Percentiles rank a stretch among this genome's conserved stretches.
phyloP scores from a whole-genome alignment of 352 stramenopile species.

The Aphanomyces astaci region DNA sequence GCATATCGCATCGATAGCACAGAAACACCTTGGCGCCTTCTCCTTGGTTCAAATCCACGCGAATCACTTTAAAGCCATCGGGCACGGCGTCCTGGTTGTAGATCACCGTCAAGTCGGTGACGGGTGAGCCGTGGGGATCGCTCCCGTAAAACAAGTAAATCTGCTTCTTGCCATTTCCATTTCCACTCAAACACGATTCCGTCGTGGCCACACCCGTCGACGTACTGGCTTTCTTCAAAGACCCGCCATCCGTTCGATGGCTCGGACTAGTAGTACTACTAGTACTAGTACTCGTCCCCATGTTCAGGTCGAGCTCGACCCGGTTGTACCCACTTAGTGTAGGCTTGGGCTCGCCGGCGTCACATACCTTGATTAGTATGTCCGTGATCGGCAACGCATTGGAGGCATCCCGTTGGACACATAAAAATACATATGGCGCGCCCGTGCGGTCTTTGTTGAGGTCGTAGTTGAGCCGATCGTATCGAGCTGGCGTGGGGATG shows the following conservation, averaged over 20 bases:
- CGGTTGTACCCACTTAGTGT: conserved; percentile 63
- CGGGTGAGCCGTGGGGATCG: conserved; percentile 67
- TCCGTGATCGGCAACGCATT: conserved; percentile 67
- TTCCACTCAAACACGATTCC: conserved; percentile 27
- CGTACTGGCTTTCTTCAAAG: not conserved
- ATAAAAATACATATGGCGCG: conserved; percentile 78
- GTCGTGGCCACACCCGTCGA: not conserved
- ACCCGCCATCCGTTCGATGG: not conserved
- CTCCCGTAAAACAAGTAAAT: conserved; percentile 75
- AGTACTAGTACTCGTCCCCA: conserved; percentile 42
- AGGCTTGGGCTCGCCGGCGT: conserved; percentile 48
- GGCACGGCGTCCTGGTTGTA: conserved; percentile 74
- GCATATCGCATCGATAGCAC: conserved; percentile 84
- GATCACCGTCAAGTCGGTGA: conserved; percentile 76
- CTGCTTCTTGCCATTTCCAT: too few species aligned
- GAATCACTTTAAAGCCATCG: conserved; percentile 81
- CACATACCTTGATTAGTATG: conserved; percentile 61
- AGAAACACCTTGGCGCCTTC: conserved; percentile 76
- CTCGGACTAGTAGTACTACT: too few species aligned
- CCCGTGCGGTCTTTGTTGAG: conserved; percentile 76
- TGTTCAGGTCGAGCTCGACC: conserved; percentile 74
- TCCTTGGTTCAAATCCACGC: conserved; percentile 79
- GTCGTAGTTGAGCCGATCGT: conserved; percentile 73
- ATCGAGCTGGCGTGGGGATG: conserved; percentile 54
- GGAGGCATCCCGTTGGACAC: conserved; percentile 47